Evolutionary conservation across 495 filamentous ascomycete species (phyloP), one percentile per base, ranked within the genome.

Genomic region (Immersiella caudata): DNA sequence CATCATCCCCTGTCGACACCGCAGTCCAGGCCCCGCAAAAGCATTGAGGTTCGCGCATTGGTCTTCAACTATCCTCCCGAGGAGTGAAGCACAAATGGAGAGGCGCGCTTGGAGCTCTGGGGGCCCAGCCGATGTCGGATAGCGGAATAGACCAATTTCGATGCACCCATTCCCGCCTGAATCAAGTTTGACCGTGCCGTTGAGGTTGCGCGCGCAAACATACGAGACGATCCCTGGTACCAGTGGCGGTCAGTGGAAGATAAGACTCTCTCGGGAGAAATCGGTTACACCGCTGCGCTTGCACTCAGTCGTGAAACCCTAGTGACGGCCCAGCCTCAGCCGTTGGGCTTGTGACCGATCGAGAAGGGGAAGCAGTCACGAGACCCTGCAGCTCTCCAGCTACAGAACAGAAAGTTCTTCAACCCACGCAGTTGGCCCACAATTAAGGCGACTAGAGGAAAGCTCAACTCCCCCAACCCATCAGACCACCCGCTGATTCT

Each of bases 21-120:
- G 36, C 6, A 54, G 8, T 26, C 65, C 20, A 60, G 2, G 9
- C 70, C 70, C 12, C 58, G 70, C 18, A 67, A 73, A 40, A 73
- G 70, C 54, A 73, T 73, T 40, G 70, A 73, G 52, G 69, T 73
- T 36, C 65, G 70, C 14, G 66, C 69, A 21, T 64, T 73, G n/a
- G 62, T 73, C 2, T 73, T 73, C 59, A 70, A 73, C 36, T 65
- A 68, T 29, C 62, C 62, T 12, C 11, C 40, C 40, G 40, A 46
- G 16, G 40, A 46, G 16, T 46, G 16, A 18, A 46, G 9, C 5
- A 46, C 14, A 46, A 46, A 6, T 14, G 2, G 11, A 12, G 40
- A 46, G 11, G 11, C 40, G 40, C 9, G 40, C 16, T 46, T 46
- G 40, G 40, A 46, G 40, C 40, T 46, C 14, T 12, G 11, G 40